Evolutionary conservation across 257 asterid genomes (phyloP), one percentile per base, ranked within the genome.

Genomic region (Salvia splendens): DNA sequence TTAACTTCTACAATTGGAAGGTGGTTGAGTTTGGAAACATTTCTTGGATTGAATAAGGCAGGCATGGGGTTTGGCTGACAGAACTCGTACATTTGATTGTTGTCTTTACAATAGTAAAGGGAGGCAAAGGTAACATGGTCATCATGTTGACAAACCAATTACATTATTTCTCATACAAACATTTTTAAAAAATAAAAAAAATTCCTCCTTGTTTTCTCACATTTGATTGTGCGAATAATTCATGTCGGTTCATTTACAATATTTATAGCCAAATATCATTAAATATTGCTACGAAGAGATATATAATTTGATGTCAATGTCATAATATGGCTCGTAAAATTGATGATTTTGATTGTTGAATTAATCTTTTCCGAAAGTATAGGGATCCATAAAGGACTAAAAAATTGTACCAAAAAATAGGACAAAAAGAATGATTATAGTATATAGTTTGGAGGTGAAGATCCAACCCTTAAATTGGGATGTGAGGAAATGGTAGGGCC

Each of bases 101-200:
- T 81, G 79, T 79, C 80, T 70, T 73, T 11, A 43, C 75, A 61
- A 76, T 56, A 62, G 83, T 52, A 53, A 40, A 67, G 24, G 52
- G 83, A 72, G 77, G 89, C 92, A 86, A 79, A 75, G 63, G 89
- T 82, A 84, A 84, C 89, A 86, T 86, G 89, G 80, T 57, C 65
- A 32, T 71, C 79, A 73, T 81, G 81, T 80, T 66, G 47, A 48
- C 71, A 74, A 62, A 14, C 52, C 70, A 36, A 38, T 54, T n/a
- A 68, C 59, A 77, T 81, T 61, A 66, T 78, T 77, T 60, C 76
- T 20, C 42, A 57, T 42, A 14, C 28, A 12, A 51, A 33, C 24
- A 20, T 20, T 20, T 20, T 20, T 0, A 20, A 20, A 20, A 20
- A 20, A 20, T 20, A 20, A 20, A 20, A 20, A 20, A 14, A n/a